These are phyloP conservation scores for Exophiala viscosa DNA, from an alignment of 2,329 filamentous ascomycete species.

Conservation along the genomic window DNA sequence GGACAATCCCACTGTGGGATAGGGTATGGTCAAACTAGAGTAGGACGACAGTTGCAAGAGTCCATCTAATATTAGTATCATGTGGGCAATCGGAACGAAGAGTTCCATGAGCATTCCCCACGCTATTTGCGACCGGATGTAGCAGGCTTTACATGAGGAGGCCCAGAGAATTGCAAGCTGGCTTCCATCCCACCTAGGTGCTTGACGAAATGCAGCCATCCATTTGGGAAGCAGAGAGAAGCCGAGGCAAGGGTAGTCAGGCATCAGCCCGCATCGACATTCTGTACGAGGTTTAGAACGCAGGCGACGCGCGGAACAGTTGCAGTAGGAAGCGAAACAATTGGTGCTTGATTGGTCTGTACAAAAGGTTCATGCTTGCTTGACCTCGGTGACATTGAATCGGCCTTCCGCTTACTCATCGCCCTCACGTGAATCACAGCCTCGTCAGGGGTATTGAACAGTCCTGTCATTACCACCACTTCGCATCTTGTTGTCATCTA, in stretches of 20 bases:
- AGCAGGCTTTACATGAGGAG: slow-evolving; percentile 9
- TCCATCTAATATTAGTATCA: background rate
- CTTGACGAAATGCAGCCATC: slow-evolving; percentile 1
- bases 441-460: too few species aligned
- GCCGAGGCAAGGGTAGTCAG: background rate
- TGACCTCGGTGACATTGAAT: too few species aligned
- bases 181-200: background rate
- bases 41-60: slow-evolving; percentile 11
- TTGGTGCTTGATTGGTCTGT: background rate
- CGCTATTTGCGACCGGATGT: slow-evolving; percentile 14
- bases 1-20: slow-evolving; percentile 5
- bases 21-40: slow-evolving; percentile 8
- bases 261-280: slow-evolving; percentile 11
- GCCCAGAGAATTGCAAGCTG: background rate
- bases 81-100: slow-evolving; percentile 8
- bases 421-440: too few species aligned
- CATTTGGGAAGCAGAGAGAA: slow-evolving; percentile 3
- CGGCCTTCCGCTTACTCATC: too few species aligned
- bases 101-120: slow-evolving; percentile 9
- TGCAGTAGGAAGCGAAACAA: slow-evolving; percentile 13
- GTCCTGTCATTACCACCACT: too few species aligned
- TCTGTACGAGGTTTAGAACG: slow-evolving; percentile 11
- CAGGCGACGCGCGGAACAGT: background rate
- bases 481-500: too few species aligned
- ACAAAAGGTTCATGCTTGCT: too few species aligned